Conservation (phyloP, 805 yeast species). For the Kodamaea kakaduensis region DNA sequence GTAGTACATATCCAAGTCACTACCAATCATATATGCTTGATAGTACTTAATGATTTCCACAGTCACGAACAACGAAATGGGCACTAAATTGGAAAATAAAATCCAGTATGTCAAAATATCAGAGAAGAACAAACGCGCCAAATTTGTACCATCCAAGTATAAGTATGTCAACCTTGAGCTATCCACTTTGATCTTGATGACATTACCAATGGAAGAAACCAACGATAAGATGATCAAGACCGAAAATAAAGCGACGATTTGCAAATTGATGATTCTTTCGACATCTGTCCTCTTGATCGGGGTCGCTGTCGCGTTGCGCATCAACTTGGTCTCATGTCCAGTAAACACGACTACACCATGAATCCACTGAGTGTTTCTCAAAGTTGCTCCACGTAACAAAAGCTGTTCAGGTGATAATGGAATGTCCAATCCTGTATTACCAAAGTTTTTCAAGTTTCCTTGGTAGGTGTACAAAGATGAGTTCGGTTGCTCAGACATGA, state of each 20-base stretch:
- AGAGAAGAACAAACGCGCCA: conserved; percentile 69
- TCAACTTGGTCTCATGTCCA: conserved; percentile 96
- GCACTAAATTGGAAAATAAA: conserved; percentile 93
- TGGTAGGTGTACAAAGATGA: conserved; percentile 92
- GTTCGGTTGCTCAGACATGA: conserved; percentile 88
- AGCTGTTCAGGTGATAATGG: conserved; percentile 89
- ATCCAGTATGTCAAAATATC: conserved; percentile 95
- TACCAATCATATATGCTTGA: conserved; percentile 90
- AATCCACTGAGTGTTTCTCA: conserved; percentile 93
- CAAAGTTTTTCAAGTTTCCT: conserved; percentile 69
- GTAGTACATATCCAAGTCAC: conserved; percentile 91
- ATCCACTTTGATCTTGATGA: conserved; percentile 59
- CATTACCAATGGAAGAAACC: conserved; percentile 85
- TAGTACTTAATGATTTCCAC: conserved; percentile 94
- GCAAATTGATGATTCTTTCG: conserved; percentile 89
- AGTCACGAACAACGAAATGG: conserved; percentile 92
- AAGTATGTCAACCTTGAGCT: conserved; percentile 57
- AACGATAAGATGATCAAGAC: conserved; percentile 71
- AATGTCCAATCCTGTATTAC: conserved; percentile 41
- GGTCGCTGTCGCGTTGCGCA: conserved; percentile 98
- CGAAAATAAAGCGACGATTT: conserved; percentile 82
- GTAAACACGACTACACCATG: conserved; percentile 92
- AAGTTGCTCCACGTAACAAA: conserved; percentile 89
- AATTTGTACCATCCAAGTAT: conserved; percentile 62
- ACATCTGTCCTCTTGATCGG: conserved; percentile 97